These are phyloP conservation scores for Lachancea sp. DNA, from an alignment of 805 yeast species.

Conservation along the genomic window DNA sequence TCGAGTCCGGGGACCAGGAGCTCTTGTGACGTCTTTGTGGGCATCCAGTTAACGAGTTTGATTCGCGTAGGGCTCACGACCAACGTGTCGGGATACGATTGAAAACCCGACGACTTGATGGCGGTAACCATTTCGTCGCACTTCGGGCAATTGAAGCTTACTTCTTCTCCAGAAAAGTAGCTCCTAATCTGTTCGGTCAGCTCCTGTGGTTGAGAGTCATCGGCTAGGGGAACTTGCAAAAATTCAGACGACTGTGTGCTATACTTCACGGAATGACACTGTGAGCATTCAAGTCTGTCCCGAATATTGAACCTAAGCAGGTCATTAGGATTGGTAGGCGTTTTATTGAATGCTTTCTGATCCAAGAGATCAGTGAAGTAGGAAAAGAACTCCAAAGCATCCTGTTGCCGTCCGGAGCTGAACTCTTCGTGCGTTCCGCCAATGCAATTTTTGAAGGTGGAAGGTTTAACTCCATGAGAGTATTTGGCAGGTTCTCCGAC, in stretches of 20 bases:
- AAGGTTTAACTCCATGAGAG: slow-evolving; percentile 73
- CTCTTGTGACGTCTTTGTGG: slow-evolving; percentile 73
- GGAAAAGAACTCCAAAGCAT: slow-evolving; percentile 82
- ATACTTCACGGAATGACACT: slow-evolving; percentile 57
- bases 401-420: slow-evolving; percentile 84
- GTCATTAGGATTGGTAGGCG: slow-evolving; percentile 41
- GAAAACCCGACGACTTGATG: slow-evolving; percentile 22
- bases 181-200: slow-evolving; percentile 41
- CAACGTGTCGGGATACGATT: slow-evolving; percentile 61
- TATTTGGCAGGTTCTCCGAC: slow-evolving; percentile 41
- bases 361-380: slow-evolving; percentile 63
- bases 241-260: slow-evolving; percentile 52
- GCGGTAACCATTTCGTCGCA: slow-evolving; percentile 37
- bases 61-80: slow-evolving; percentile 74
- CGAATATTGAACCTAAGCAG: slow-evolving; percentile 59
- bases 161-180: slow-evolving; percentile 47
- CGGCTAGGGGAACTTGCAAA: slow-evolving; percentile 48
- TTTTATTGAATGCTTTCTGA: slow-evolving; percentile 31
- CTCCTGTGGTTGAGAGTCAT: slow-evolving; percentile 37
- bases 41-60: slow-evolving; percentile 83
- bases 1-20: slow-evolving; percentile 40
- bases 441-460: slow-evolving; percentile 64
- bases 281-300: slow-evolving; percentile 48
- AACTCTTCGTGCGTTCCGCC: slow-evolving; percentile 81
- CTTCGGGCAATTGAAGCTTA: slow-evolving; percentile 58